Conservation (phyloP, 495 filamentous ascomycete species). For the Penicillium crystallinum region DNA sequence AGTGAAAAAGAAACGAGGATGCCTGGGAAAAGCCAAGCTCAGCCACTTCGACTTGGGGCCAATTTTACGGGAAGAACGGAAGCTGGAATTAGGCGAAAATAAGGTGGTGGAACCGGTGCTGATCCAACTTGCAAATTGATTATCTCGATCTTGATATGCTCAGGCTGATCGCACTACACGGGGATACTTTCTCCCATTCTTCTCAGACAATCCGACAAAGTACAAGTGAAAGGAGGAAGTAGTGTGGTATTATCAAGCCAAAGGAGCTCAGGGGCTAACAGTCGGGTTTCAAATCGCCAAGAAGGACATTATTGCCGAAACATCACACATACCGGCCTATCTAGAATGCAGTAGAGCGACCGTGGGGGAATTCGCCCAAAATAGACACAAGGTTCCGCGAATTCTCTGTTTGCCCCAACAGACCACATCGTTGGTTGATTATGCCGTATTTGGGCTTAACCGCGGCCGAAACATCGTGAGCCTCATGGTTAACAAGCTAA, state of each 20-base stretch:
- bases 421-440: neutral
- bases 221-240: neutral
- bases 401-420: neutral
- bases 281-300: neutral
- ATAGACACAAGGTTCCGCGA: neutral
- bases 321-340: neutral
- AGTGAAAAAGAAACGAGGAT: neutral
- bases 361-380: neutral
- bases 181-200: too few relatives aligned
- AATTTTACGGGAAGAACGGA: neutral
- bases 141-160: neutral
- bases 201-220: too few relatives aligned
- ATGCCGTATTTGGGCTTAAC: neutral
- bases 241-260: neutral
- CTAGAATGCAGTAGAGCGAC: constrained; percentile 1
- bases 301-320: neutral
- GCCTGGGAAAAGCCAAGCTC: constrained; percentile 1
- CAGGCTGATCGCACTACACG: too few relatives aligned
- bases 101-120: constrained; percentile 22
- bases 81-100: constrained; percentile 4
- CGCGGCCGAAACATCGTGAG: neutral
- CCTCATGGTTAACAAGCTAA: neutral
- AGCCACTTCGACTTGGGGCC: neutral
- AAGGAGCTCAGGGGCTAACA: neutral
- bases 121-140: constrained; percentile 8